These are phyloP conservation scores for Meripilus lineatus DNA, from an alignment of 1,284 basidiomycete species.

Conservation along the genomic window DNA sequence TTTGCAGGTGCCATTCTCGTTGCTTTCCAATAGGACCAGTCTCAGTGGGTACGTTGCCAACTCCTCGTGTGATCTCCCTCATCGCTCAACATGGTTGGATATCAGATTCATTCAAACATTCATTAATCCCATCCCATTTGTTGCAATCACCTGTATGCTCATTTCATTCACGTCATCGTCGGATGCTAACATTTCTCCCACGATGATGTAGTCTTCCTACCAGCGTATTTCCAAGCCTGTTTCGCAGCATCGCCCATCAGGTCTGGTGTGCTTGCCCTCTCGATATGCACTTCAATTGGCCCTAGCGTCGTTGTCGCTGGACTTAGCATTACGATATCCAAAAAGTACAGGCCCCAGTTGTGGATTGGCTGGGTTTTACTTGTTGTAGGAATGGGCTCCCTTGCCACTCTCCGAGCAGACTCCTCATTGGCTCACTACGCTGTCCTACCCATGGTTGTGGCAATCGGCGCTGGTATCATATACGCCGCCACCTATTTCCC, in stretches of 20 bases:
- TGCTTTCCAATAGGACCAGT: slow-evolving; percentile 4
- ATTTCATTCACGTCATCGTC: slow-evolving; percentile 1
- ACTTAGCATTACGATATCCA: slow-evolving; percentile 19
- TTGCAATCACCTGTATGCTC: slow-evolving; percentile 4
- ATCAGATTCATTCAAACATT: slow-evolving; percentile 8
- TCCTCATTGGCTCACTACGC: slow-evolving; percentile 7
- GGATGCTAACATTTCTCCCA: slow-evolving; percentile 3
- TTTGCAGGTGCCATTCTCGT: slow-evolving; percentile 4
- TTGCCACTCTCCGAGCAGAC: slow-evolving; percentile 25
- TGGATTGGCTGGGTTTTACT: slow-evolving; percentile 26
- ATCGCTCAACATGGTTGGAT: background rate
- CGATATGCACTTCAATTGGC: slow-evolving; percentile 27
- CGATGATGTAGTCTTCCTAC: slow-evolving; percentile 22
- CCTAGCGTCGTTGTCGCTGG: slow-evolving; percentile 27
- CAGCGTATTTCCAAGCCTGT: slow-evolving; percentile 40
- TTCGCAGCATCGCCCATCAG: slow-evolving; percentile 32
- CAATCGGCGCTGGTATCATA: slow-evolving; percentile 3
- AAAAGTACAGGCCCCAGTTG: slow-evolving; percentile 21
- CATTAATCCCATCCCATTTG: slow-evolving; percentile 2
- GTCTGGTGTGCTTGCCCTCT: slow-evolving; percentile 37
- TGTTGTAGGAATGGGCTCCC: slow-evolving; percentile 20
- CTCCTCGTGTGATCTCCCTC: background rate
- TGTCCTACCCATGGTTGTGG: background rate
- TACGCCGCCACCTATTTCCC: slow-evolving; percentile 17
- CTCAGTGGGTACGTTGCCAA: slow-evolving; percentile 5